Base-by-base conservation (phyloP, 1,284 basidiomycete species). In the Melampsora americana region DNA sequence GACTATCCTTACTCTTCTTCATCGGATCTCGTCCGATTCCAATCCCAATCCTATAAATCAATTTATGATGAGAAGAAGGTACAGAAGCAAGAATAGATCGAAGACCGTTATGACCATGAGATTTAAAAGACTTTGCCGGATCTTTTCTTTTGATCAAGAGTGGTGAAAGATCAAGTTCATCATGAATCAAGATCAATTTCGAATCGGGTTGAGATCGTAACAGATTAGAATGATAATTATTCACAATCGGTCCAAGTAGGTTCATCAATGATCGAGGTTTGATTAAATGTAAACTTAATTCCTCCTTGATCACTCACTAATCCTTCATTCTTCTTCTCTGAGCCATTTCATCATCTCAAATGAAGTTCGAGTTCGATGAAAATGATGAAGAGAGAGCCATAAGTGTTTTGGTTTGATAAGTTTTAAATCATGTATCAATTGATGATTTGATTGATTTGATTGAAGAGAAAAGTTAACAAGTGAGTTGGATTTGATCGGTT, bases 21-120 rank as follows among this genome's bases (percentile, higher is more conserved):
- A 32, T 12, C 5, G 61, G 18, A 35, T 72, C 69, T 9, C 69
- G n/a, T 35, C 69, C 69, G 60, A 72, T 65, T 4, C 69, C 69
- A 30, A 72, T 65, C 2, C 42, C 69, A 42, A 72, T 48, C 0
- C 60, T 72, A 11, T 53, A 16, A 20, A 53, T 26, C 14, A 30
- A 72, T 62, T 62, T 62, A 32, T 28, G 60, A 32, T 26, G 60
- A 12, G 60, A n/a, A 26, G 69, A 48, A 30, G 35, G 56, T 42
- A 72, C 56, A 72, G 56, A 30, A 11, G 69, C n/a, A 48, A 72
- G 50, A 42, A 72, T 42, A 1, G 69, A 72, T 28, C 23, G 60
- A 11, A 72, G 60, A 39, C 69, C 69, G 32, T 72, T 72, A 48
- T 72, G 69, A 23, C 69, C 69, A 39, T 72, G 46, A 44, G 60